Base-by-base conservation (phyloP, 2,329 filamentous ascomycete genomes). In the Sphaerulina musiva region DNA sequence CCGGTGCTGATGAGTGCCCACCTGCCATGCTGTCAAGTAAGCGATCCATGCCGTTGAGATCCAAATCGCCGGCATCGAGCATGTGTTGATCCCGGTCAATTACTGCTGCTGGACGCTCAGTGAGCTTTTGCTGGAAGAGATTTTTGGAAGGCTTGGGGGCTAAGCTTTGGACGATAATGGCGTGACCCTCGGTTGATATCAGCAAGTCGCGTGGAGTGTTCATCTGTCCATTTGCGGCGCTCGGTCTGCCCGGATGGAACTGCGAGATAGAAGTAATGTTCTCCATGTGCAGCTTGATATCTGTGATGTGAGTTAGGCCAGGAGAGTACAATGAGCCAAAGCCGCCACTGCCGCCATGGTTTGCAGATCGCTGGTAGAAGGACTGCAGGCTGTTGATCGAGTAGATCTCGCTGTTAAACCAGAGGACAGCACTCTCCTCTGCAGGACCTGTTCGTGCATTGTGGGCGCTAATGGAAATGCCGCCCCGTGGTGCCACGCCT, bases 1-100 rank as follows among this genome's bases (percentile, higher is more conserved):
- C 67, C 65, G 71, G 69, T 38, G 59, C 56, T 6, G 31, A 32
- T 23, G 41, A 9, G 0, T 34, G 23, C 6, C 55, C 53, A 17
- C 51, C 60, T 31, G 59, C 56, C 67, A 72, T 71, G 40, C 57
- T 61, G 45, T 70, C 69, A 20, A 78, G 70, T 59, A 77, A 61
- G 46, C 74, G 67, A 53, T 76, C 72, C 69, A 78, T 73, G 7
- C 75, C 75, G 32, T 72, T 73, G 12, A 78, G 62, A 56, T 76
- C 75, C 7, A 78, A 70, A 54, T 74, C 72, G 17, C 74, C 73
- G 9, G 68, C 66, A 41, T 71, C 68, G 7, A 78, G 69, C 52
- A 77, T 66, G 1, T 69, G 66, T 60, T 74, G 72, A 52, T 78
- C 75, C n/a, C 56, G 59, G 8, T 56, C 62, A 6, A 52, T 20